Base-by-base conservation (phyloP, 2,329 filamentous ascomycete species). In the Tolypocladium tropicale region DNA sequence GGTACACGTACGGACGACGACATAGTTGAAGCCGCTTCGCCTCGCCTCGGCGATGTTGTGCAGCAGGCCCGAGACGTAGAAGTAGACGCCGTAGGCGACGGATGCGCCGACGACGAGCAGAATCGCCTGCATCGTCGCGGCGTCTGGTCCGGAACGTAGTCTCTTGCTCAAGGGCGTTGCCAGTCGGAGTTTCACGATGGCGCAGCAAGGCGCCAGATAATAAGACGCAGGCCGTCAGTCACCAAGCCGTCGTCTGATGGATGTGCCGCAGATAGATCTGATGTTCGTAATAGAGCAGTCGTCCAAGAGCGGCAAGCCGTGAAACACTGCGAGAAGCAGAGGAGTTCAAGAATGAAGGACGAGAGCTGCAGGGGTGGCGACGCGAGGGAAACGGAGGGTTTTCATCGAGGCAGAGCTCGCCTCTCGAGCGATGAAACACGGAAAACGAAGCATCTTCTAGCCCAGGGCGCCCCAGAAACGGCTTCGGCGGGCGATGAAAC, bases 1-100 rank as follows among this genome's bases (percentile, higher is more conserved):
- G n/a, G 46, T 6, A n/a, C 46, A 78, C 79, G 62, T 68, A 84
- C 81, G 80, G 30, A 75, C 65, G 49, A 84, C 62, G 30, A 79
- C 67, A 62, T 83, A 84, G 7, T 75, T 76, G 54, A 84, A 62
- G 6, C 79, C 78, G 18, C 74, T 76, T 56, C 69, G 71, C 67
- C 76, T 79, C 3, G 80, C 81, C 34, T 73, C 72, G 11, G 68
- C 70, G 53, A 83, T 75, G 58, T 81, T 80, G 53, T 62, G 65
- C 43, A 62, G 65, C 51, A 81, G 62, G n/a, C 70, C 68, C 2
- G 65, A 62, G 36, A 70, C 46, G 33, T 63, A 62, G 6, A 60
- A 61, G 60, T 70, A 72, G 23, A 70, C 53, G 39, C 58, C 61
- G 55, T 74, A 76, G 28, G 61, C 67, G 43, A 72, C 43, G n/a